Evolutionary conservation across 2,329 filamentous ascomycete genomes (phyloP), one percentile per base, ranked within the genome.

Genomic region (Colletotrichum kahawae): DNA sequence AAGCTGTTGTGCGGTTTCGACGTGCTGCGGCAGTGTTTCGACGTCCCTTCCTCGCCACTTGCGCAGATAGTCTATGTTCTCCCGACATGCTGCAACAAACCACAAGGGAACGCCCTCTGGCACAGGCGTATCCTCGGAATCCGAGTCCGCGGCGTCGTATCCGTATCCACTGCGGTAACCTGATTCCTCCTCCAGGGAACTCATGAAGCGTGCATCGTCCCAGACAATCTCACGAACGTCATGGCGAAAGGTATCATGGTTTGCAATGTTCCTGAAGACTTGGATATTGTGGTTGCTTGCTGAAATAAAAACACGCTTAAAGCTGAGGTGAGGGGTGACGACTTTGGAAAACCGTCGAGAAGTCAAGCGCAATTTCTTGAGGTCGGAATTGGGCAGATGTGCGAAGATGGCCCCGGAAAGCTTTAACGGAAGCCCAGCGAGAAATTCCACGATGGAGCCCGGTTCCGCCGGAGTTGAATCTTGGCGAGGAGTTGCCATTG

Each of bases 181-280:
- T 10, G 18, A 16, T 7, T 67, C 16, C 18, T 59, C 56, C 10
- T 31, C 18, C 5, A 59, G 3, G 16, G 24, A 29, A 18, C 1
- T 9, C 56, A 59, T 29, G 16, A 38, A 33, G 48, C 71, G 72
- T 8, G 78, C 78, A 66, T 85, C 83, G 31, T 86, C 82, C 82
- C 82, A 87, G 36, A 88, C 80, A 7, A 87, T 81, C 70, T 88
- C 85, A 4, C 63, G 75, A 9, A 87, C 78, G 1, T 70, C 43
- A 1, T 77, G 60, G 5, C 82, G 81, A 62, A 84, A 83, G 1
- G 57, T 70, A 7, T 83, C 80, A 74, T 87, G 82, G 12, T 82
- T 76, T 9, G 86, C 82, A 63, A 88, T 78, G 7, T 80, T 78
- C 4, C 81, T 78, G 27, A 85, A 81, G 6, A 84, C 84, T 7